Base-by-base conservation (phyloP, 805 yeast species). In the Myxozyma vanderwaltii region DNA sequence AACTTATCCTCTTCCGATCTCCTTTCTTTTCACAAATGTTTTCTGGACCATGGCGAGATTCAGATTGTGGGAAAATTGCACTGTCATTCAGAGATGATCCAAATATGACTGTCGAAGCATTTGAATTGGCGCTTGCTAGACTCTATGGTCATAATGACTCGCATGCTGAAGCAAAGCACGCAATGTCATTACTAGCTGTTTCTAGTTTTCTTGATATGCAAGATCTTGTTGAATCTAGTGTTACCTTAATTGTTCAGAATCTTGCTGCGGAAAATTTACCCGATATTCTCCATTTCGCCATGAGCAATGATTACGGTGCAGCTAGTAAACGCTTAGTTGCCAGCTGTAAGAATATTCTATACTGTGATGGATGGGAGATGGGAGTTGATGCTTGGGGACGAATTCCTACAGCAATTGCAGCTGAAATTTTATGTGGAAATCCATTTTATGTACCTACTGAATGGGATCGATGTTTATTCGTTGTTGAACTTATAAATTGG, bases 391-490 rank as follows among this genome's bases (percentile, higher is more conserved):
- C 64, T 8, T 81, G 85, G 85, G 79, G 76, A 58, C 77, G 73
- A 0, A 72, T 82, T 10, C 83, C 85, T 0, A 69, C 68, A 0
- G 63, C 71, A 0, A 70, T 81, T 4, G 74, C 80, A 15, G 73
- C 78, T 0, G 77, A 76, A 27, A 79, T 80, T 4, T 74, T 82
- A 13, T 77, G 80, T 0, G 73, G 77, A 17, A 83, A 82, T 63
- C 79, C 77, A 21, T 82, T 82, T 63, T 82, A 79, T 67, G 81
- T 81, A 3, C 81, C 82, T 1, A 75, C 76, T 1, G 86, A 82
- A 67, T 81, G 83, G 83, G 84, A 81, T 44, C 72, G 86, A 53
- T 79, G 82, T 44, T 60, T 78, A 29, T 81, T 82, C 61, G 72
- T 78, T 2, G 38, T 51, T 23, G 54, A 61, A 17, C 50, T 63